Conservation (phyloP, 352 stramenopile species). For the Phytophthora tubulina region DNA sequence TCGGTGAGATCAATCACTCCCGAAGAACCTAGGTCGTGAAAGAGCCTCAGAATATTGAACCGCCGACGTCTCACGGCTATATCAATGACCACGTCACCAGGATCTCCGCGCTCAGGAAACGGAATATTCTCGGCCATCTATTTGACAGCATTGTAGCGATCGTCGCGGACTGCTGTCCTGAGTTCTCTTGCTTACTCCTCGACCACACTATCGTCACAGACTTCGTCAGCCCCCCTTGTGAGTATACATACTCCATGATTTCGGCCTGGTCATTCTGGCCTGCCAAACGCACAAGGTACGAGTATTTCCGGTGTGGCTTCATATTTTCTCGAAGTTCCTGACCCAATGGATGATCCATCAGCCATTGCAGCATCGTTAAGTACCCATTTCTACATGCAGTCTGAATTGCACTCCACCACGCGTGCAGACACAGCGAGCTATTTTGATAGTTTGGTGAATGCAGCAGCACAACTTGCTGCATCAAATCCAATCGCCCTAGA, state of each 20-base stretch:
- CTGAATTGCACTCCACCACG: background rate
- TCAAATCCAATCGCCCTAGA: too few species aligned
- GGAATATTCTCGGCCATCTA: conserved; percentile 9
- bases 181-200: background rate
- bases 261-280: background rate
- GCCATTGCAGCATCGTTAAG: conserved; percentile 13
- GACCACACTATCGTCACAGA: background rate
- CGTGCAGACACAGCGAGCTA: too few species aligned
- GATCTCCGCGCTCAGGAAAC: conserved; percentile 1
- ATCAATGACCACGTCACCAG: conserved; percentile 1
- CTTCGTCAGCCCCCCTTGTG: conserved; percentile 3
- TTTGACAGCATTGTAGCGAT: conserved; percentile 4
- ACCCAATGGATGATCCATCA: conserved; percentile 13
- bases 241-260: conserved; percentile 10
- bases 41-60: conserved; percentile 13
- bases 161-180: background rate
- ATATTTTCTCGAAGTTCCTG: background rate
- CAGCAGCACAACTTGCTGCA: too few species aligned
- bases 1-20: conserved; percentile 1
- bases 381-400: conserved; percentile 3
- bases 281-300: background rate
- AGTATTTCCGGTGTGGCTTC: conserved; percentile 1
- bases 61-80: background rate
- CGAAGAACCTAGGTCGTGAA: conserved; percentile 1
- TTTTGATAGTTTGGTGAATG: too few species aligned